Conservation (phyloP, 2,329 filamentous ascomycete species). For the Ophiostoma novo-ulmi region DNA sequence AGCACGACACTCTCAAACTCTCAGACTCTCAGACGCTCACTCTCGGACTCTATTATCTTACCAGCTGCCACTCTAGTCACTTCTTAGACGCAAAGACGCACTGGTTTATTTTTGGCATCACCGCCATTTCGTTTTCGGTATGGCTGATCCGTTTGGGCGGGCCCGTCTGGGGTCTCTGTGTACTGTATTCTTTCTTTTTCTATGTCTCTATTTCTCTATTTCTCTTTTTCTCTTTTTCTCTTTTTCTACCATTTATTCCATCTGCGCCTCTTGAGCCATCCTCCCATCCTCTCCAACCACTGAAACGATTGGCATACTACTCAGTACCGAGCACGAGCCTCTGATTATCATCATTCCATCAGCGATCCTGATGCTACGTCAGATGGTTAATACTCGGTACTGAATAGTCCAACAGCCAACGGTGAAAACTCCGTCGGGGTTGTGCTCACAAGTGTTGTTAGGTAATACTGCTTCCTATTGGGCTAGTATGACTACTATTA, state of each 20-base stretch:
- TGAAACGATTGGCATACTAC: not conserved
- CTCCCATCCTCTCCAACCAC: not conserved
- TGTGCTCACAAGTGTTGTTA: not conserved
- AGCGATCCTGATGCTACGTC: conserved; percentile 6
- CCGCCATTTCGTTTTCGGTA: conserved; percentile 18
- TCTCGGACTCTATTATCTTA: no score
- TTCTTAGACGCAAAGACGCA: not conserved
- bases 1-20: not conserved
- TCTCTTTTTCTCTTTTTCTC: not conserved
- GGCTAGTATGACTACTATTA: not conserved
- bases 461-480: no score
- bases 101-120: conserved; percentile 27
- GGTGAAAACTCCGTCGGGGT: not conserved
- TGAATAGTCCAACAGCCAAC: not conserved
- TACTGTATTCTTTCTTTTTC: not conserved
- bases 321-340: conserved; percentile 14
- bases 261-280: not conserved
- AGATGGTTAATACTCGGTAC: not conserved
- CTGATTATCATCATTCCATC: conserved; percentile 6
- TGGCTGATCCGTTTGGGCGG: conserved; percentile 20
- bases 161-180: conserved; percentile 15
- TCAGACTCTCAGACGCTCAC: no score
- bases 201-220: no score
- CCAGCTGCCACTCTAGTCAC: conserved; percentile 1
- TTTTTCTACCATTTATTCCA: not conserved